phyloP scores from a whole-genome alignment of 306 rosid species.

The Fragaria iinumae region DNA sequence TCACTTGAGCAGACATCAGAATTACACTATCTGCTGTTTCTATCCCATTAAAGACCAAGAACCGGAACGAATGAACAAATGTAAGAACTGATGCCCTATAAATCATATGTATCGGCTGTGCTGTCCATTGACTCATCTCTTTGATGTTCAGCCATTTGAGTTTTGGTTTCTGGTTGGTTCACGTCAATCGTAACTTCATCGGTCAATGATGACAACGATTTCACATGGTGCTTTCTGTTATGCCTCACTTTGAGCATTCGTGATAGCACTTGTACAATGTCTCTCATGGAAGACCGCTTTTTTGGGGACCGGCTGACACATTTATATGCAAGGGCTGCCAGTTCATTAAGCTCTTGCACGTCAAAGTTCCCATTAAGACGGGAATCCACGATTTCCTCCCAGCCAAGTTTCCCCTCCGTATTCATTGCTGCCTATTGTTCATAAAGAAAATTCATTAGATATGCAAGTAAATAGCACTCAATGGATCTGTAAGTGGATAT shows the following conservation, averaged over 20 bases:
- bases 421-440: slow-evolving; percentile 89
- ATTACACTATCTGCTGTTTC: slow-evolving; percentile 14
- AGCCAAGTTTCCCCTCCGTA: slow-evolving; percentile 86
- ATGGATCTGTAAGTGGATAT: not conserved
- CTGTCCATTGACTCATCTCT: slow-evolving; percentile 94
- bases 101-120: slow-evolving; percentile 56
- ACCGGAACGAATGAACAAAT: slow-evolving; percentile 23
- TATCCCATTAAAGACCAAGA: slow-evolving; percentile 14
- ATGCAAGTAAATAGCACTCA: not conserved
- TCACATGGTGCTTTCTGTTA: slow-evolving; percentile 46
- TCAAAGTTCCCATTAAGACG: slow-evolving; percentile 72
- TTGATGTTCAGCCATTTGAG: slow-evolving; percentile 42
- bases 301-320: slow-evolving; percentile 72
- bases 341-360: slow-evolving; percentile 69
- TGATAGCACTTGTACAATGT: slow-evolving; percentile 75
- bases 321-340: slow-evolving; percentile 84
- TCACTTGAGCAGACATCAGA: slow-evolving; percentile 20
- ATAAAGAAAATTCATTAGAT: slow-evolving; percentile 25
- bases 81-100: slow-evolving; percentile 46
- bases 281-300: slow-evolving; percentile 91
- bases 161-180: slow-evolving; percentile 53
- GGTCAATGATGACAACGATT: slow-evolving; percentile 53
- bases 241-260: slow-evolving; percentile 63
- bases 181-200: slow-evolving; percentile 67
- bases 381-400: slow-evolving; percentile 94